A percentile compares a stretch with the other conserved stretches of the same genome.
These are phyloP conservation scores for Cenococcum geophilum DNA, from an alignment of 495 filamentous ascomycete species.

Conservation along the genomic window DNA sequence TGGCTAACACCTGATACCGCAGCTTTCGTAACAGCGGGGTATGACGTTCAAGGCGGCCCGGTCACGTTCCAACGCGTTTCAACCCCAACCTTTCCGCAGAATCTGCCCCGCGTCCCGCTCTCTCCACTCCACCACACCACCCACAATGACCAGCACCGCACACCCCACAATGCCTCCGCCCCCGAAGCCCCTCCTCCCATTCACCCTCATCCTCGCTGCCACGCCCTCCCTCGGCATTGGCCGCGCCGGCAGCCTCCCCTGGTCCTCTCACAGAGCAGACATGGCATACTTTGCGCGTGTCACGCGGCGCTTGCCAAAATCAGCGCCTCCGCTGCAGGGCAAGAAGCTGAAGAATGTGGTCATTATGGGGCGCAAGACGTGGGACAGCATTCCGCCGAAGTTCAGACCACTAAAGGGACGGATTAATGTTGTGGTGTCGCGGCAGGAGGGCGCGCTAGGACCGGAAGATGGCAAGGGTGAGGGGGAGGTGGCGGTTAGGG, in stretches of 20 bases:
- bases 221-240: constrained; percentile 82
- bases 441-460: constrained; percentile 35
- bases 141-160: neutral
- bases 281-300: constrained; percentile 93
- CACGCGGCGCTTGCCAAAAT: constrained; percentile 57
- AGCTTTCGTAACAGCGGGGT: no score
- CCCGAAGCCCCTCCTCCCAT: constrained; percentile 50
- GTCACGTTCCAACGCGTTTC: constrained; percentile 2
- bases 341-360: constrained; percentile 57
- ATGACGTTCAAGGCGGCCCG: neutral
- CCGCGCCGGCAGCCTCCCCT: constrained; percentile 69
- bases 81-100: neutral
- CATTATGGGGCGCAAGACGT: constrained; percentile 96
- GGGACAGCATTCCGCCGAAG: constrained; percentile 70
- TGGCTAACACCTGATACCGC: no score
- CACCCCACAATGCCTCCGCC: constrained; percentile 38
- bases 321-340: constrained; percentile 28
- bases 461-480: constrained; percentile 26
- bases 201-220: constrained; percentile 73
- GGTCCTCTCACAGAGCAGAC: constrained; percentile 79
- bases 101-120: neutral
- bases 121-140: neutral
- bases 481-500: constrained; percentile 25
- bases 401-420: constrained; percentile 76
- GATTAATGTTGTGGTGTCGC: constrained; percentile 70